Conservation (phyloP, 352 stramenopile species). For the Phytopythium oedochilum region DNA sequence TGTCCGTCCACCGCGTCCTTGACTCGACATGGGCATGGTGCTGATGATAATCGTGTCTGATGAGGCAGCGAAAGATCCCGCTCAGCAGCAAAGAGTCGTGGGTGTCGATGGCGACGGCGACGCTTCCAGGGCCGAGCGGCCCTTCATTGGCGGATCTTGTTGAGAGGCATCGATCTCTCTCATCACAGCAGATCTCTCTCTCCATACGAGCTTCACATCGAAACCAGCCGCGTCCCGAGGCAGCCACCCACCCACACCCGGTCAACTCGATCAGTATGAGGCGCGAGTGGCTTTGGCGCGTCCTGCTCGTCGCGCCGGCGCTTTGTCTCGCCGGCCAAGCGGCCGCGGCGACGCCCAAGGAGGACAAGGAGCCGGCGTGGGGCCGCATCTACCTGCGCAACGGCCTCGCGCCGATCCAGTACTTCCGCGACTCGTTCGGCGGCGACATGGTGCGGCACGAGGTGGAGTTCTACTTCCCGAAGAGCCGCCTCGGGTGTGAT, state of each 20-base stretch:
- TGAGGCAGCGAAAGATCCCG: not conserved
- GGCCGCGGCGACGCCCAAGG: not conserved
- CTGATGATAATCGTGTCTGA: no score
- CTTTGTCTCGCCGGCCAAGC: not conserved
- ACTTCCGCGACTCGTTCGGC: conserved; percentile 59
- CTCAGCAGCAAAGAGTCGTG: not conserved
- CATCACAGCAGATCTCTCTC: no score
- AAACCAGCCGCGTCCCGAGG: not conserved
- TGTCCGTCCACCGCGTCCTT: not conserved
- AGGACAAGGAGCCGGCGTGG: conserved; percentile 34
- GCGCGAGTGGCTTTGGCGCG: not conserved
- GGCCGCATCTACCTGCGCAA: conserved; percentile 65
- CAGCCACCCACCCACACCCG: no score
- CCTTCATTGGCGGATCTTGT: not conserved
- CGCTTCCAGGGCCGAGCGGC: not conserved
- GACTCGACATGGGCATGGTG: no score
- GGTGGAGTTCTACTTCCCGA: conserved; percentile 42
- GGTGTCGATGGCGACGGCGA: not conserved
- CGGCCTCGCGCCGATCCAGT: conserved; percentile 61
- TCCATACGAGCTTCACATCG: not conserved
- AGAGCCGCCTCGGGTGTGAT: conserved; percentile 35
- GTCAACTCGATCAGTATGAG: not conserved
- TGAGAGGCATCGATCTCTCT: not conserved
- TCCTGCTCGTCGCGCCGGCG: not conserved
- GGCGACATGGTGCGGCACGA: conserved; percentile 34